Evolutionary conservation across 2,329 filamentous ascomycete genomes (phyloP).

Genomic region (Zasmidium cellare): DNA sequence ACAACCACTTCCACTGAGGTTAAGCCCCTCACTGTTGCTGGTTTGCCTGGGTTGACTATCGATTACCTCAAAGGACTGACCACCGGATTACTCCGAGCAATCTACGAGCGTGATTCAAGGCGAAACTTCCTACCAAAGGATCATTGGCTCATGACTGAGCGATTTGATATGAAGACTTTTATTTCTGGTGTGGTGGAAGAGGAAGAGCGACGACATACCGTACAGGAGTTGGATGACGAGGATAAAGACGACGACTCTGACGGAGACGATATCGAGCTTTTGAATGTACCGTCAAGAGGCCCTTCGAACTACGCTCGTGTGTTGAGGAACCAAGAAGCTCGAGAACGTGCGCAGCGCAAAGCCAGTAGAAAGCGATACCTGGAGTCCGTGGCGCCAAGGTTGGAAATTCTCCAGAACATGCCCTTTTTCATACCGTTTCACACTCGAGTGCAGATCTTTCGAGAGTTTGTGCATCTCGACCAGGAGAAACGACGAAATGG

Average conservation of each 20-base stretch:
- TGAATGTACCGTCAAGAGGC: slow-evolving; percentile 30
- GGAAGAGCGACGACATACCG: slow-evolving; percentile 72
- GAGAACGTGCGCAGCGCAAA: slow-evolving; percentile 65
- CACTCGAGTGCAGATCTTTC: slow-evolving; percentile 87
- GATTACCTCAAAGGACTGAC: slow-evolving; percentile 77
- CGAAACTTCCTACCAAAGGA: slow-evolving; percentile 77
- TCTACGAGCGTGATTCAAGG: slow-evolving; percentile 91
- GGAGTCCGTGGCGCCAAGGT: slow-evolving; percentile 76
- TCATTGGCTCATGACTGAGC: slow-evolving; percentile 92
- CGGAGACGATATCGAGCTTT: slow-evolving; percentile 37
- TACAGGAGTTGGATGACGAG: slow-evolving; percentile 64
- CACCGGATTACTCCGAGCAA: slow-evolving; percentile 77
- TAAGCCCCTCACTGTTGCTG: slow-evolving; percentile 53
- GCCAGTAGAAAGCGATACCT: slow-evolving; percentile 69
- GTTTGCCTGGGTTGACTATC: slow-evolving; percentile 71
- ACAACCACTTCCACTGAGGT: slow-evolving; percentile 23
- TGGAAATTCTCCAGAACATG: slow-evolving; percentile 93
- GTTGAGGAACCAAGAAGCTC: slow-evolving; percentile 50
- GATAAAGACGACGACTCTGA: slow-evolving; percentile 52
- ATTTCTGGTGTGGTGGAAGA: slow-evolving; percentile 83
- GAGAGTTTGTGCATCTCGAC: slow-evolving; percentile 86
- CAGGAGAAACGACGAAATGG: slow-evolving; percentile 69
- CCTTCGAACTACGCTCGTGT: slow-evolving; percentile 15
- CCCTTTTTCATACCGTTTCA: slow-evolving; percentile 95
- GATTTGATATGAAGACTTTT: slow-evolving; percentile 83